Percentiles rank a stretch among this genome's conserved stretches.
Evolutionary conservation across 192 early-diverging fungal species (phyloP).

Genomic region (Coemansia umbellata): DNA sequence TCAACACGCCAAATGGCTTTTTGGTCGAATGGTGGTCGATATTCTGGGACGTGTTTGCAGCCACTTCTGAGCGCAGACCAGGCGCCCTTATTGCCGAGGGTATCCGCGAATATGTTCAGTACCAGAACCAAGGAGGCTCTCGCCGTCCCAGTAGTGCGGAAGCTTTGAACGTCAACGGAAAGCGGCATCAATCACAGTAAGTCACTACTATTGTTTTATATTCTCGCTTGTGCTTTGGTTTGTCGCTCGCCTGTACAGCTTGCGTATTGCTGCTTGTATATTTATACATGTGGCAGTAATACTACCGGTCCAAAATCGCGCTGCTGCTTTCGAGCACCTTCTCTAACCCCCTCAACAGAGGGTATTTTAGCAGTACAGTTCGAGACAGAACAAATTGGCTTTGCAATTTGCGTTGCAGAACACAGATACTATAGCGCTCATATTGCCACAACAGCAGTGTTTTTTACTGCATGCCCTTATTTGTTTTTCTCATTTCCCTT

Average conservation of each 20-base stretch:
- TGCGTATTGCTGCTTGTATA: background rate
- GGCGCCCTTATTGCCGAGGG: slow-evolving; percentile 4
- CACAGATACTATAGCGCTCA: too few relatives aligned
- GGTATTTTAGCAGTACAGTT: too few relatives aligned
- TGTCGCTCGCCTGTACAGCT: background rate
- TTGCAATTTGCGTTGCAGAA: too few relatives aligned
- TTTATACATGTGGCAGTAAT: background rate
- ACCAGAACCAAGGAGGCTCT: slow-evolving; percentile 13
- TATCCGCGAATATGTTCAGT: slow-evolving; percentile 23
- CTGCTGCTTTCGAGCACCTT: too few relatives aligned
- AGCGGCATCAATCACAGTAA: slow-evolving; percentile 30
- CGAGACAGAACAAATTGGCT: too few relatives aligned
- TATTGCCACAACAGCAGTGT: too few relatives aligned
- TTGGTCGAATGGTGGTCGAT: slow-evolving; percentile 37
- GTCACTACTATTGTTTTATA: background rate
- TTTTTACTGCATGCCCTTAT: too few relatives aligned
- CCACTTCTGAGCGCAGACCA: slow-evolving; percentile 20
- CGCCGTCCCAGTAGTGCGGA: slow-evolving; percentile 4
- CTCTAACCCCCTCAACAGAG: too few relatives aligned
- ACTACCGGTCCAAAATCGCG: too few relatives aligned
- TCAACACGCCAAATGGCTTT: slow-evolving; percentile 21
- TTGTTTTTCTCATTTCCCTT: too few relatives aligned
- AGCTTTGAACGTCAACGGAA: slow-evolving; percentile 29
- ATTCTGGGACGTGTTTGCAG: slow-evolving; percentile 33
- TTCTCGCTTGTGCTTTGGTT: background rate